Evolutionary conservation across 306 rosid genomes (phyloP), one percentile per base, ranked within the genome.

Genomic region (Morella rubra): DNA sequence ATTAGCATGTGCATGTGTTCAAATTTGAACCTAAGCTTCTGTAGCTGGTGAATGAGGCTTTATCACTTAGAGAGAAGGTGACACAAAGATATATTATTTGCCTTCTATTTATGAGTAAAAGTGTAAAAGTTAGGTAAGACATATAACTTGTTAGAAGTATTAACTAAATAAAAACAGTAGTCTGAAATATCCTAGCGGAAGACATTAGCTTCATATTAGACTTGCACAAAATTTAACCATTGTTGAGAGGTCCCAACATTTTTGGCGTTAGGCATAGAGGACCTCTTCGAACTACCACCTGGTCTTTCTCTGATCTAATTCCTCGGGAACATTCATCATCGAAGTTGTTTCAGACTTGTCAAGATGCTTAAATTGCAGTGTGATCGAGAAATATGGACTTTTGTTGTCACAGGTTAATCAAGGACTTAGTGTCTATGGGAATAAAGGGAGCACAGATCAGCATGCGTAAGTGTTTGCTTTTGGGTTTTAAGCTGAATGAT

Each of bases 371-470:
- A 67, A 20, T 19, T 47, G 20, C 61, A 44, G 73, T 14, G 53
- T 68, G 44, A 64, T 65, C 52, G 44, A 42, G 49, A 42, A 73
- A 72, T 45, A 70, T 75, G 42, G 53, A 49, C 70, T 79, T 69
- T 78, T 81, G 72, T 75, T 62, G 60, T 71, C 65, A 49, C 81
- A 93, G 98, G 98, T 88, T 68, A 93, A 93, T 81, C 98, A 93
- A 85, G 98, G 98, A 77, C 88, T 93, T 59, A 82, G 93, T 42
- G 98, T 93, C 58, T 93, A 93, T 58, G 98, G 98, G 78, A 93
- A 91, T 62, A 93, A 93, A 88, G 98, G 98, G 76, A 93, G 98
- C 88, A 93, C 98, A 3, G 98, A 93, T 83, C 98, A 93, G 86
- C 98, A 93, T 80, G 98, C 98, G 98, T 93, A 74, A 82, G 98